Base-by-base conservation (phyloP, 306 rosid species). In the Ormosia semicastrata region DNA sequence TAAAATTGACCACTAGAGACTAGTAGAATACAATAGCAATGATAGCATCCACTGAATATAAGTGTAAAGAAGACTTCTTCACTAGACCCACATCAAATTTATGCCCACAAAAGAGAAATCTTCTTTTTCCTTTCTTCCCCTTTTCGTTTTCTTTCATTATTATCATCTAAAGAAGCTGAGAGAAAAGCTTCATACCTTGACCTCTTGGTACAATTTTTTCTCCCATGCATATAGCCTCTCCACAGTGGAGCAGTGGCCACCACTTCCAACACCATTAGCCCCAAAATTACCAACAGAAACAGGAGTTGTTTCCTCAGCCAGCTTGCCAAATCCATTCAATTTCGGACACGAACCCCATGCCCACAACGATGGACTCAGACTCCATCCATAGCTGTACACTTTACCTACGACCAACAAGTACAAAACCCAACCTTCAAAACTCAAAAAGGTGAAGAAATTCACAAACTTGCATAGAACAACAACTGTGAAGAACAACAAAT, bases 171-270 rank as follows among this genome's bases (percentile, higher is more conserved):
- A 54, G 71, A 67, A 73, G 67, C 14, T 34, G 7, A 8, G 57
- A 7, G 32, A 70, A 54, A n/a, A 76, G 81, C 30, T 40, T 40
- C 79, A 33, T 87, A 93, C 99, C 97, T 93, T 95, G 75, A 91
- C 99, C 75, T 95, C 99, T 75, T 90, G 93, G 83, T 77, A 90
- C 78, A 95, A 82, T 82, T 91, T 93, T 86, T 93, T 93, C 86
- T 95, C 99, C 99, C 99, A 93, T 57, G 98, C 97, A 74, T 95
- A 93, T 43, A 93, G 82, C 84, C 94, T 95, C 91, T 91, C 98
- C 84, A 95, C 85, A 10, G 95, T 93, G 1, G 98, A 95, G 52
- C 89, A 85, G 70, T 95, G 99, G 66, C 97, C 86, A 57, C 91
- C 85, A 76, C 65, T 82, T 34, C 81, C 88, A 50, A 40, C 69